These are phyloP conservation scores for Detonula confervacea DNA, from an alignment of 352 stramenopile genomes.

Conservation along the genomic window DNA sequence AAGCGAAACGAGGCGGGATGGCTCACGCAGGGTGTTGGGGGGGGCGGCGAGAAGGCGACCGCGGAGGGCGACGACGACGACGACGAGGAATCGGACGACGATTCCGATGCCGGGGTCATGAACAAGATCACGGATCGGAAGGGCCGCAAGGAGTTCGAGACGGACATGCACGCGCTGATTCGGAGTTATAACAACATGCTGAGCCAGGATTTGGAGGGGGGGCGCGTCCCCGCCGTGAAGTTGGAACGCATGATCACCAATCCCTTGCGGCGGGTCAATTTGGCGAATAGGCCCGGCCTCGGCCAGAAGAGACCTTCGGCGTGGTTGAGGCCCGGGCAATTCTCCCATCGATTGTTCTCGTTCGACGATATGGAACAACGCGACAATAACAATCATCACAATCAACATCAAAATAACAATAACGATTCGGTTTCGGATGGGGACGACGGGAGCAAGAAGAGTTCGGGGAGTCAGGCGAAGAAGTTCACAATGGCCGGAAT, in stretches of 20 bases:
- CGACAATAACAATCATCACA: too few species aligned
- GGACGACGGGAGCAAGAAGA: conserved; percentile 24
- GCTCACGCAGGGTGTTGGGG: conserved; percentile 6
- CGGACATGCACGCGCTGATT: conserved; percentile 64
- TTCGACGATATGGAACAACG: conserved; percentile 30
- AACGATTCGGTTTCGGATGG: conserved; percentile 2
- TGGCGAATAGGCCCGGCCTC: too few species aligned
- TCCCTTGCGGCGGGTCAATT: conserved; percentile 11
- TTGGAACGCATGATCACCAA: conserved; percentile 32
- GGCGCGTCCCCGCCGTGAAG: conserved; percentile 48
- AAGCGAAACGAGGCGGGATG: conserved; percentile 7
- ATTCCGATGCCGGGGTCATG: conserved; percentile 37
- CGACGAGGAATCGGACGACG: conserved; percentile 2
- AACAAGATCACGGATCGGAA: conserved; percentile 57
- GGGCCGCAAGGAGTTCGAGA: conserved; percentile 61
- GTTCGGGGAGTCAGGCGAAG: not conserved
- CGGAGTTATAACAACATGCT: conserved; percentile 66
- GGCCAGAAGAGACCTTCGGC: not conserved
- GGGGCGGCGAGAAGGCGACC: not conserved
- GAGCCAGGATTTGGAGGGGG: conserved; percentile 56
- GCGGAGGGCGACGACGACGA: not conserved
- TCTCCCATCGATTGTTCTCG: conserved; percentile 17
- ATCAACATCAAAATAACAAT: not conserved
- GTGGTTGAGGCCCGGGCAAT: not conserved
- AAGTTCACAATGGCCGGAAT: not conserved